Base-by-base conservation (phyloP, 345 rosid genomes). In the Heritiera littoralis region DNA sequence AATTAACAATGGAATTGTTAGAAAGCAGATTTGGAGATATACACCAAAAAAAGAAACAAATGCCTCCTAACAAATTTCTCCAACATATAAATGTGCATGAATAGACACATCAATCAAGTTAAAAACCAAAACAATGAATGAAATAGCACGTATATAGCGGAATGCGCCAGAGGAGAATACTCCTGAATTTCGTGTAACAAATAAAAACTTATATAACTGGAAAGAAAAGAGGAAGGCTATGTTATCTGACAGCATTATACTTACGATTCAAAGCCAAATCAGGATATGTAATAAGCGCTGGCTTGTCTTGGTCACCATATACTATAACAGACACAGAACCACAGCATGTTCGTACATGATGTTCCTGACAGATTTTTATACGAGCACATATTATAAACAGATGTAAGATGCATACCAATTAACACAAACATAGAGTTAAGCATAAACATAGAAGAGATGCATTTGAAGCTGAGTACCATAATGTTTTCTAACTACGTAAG, bases 271-370 rank as follows among this genome's bases (percentile, higher is more conserved):
- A 85, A 68, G 93, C 98, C 83, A 94, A 80, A 88, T 94, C 98
- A 30, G 98, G 97, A 88, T 94, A 94, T 73, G 98, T 94, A 63
- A 94, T 87, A 75, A 94, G 74, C 38, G 97, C 95, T 20, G 98
- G 97, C 87, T 92, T 94, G 80, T 91, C 94, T 84, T 85, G 90
- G 69, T 94, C 94, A 72, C 97, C 98, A 78, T 86, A 91, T 69
- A 94, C 93, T 65, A 92, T 91, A 66, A 94, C 98, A 74, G 95
- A 90, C 75, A 94, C 92, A 77, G 91, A 88, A 86, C 98, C 97
- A 84, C 75, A 54, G 55, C 89, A 89, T 17, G 97, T 94, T 76
- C 69, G 84, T 40, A 94, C 92, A 85, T 84, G 92, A 82, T 94
- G 87, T 83, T 94, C 98, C 98, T 94, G 90, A 80, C 78, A 78